These are phyloP conservation scores for Ceriops decandra DNA, from an alignment of 345 rosid genomes.

Conservation along the genomic window DNA sequence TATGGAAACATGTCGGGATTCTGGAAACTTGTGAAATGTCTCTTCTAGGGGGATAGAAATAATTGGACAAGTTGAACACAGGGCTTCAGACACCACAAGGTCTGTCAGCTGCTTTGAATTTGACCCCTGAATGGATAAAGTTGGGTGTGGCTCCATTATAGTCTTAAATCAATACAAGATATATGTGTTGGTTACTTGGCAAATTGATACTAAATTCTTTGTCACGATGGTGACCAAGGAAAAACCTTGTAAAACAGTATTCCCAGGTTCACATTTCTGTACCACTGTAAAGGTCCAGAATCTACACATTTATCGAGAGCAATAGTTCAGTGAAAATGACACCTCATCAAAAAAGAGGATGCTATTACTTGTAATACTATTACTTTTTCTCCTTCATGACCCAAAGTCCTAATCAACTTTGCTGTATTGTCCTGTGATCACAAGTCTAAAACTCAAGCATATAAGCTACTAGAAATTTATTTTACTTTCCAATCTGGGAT, in stretches of 20 bases:
- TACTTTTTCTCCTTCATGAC: neutral
- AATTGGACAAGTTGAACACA: conserved; percentile 52
- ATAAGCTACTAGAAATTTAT: too few relatives aligned
- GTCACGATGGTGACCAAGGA: conserved; percentile 4
- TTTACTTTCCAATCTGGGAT: too few relatives aligned
- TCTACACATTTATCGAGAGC: conserved; percentile 8
- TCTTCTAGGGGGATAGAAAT: conserved; percentile 44
- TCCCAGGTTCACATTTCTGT: conserved; percentile 8
- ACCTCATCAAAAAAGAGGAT: conserved; percentile 1
- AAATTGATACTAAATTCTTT: conserved; percentile 11
- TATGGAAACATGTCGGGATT: conserved; percentile 42
- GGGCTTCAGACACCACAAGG: conserved; percentile 45
- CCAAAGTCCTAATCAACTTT: neutral
- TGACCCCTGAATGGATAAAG: conserved; percentile 52
- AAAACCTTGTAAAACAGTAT: conserved; percentile 22
- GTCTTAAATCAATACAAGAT: conserved; percentile 24
- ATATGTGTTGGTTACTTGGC: conserved; percentile 6
- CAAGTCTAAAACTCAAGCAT: too few relatives aligned
- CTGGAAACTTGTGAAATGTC: conserved; percentile 39
- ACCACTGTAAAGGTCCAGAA: conserved; percentile 18
- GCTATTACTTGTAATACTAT: neutral
- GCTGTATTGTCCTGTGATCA: too few relatives aligned
- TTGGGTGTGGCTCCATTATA: conserved; percentile 57
- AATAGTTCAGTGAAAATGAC: conserved; percentile 2
- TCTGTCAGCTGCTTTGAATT: conserved; percentile 50